These are phyloP conservation scores for Colletotrichum sp. DNA, from an alignment of 2,329 filamentous ascomycete species.

Conservation along the genomic window DNA sequence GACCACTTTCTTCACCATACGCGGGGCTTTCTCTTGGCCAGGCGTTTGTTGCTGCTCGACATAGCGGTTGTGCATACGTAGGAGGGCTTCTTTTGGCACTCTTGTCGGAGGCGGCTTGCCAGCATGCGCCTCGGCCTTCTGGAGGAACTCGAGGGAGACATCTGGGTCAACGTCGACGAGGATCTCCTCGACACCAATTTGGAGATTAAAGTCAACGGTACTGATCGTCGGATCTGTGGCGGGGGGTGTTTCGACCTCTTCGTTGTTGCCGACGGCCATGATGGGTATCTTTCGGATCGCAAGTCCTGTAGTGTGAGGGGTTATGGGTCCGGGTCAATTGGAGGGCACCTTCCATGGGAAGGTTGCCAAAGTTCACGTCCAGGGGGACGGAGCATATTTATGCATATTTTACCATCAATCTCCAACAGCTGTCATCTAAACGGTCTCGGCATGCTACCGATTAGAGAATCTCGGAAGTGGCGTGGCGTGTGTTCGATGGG, in stretches of 20 bases:
- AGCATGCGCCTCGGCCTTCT: slow-evolving; percentile 23
- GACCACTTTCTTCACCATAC: slow-evolving; percentile 28
- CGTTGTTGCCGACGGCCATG: not conserved
- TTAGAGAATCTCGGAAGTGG: not conserved
- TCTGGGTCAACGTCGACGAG: slow-evolving; percentile 26
- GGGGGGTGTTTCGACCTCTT: not conserved
- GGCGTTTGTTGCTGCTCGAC: slow-evolving; percentile 16
- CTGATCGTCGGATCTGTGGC: slow-evolving; percentile 4
- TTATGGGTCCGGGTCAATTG: too few species aligned
- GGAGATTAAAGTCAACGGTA: slow-evolving; percentile 20
- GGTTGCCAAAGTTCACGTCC: too few species aligned
- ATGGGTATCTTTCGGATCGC: not conserved
- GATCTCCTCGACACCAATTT: slow-evolving; percentile 24
- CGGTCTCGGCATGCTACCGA: not conserved
- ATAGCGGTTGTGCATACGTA: slow-evolving; percentile 24
- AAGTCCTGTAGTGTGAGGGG: not conserved
- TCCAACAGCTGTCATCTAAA: fast-evolving
- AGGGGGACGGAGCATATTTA: not conserved
- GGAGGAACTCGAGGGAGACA: slow-evolving; percentile 24
- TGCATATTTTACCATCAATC: not conserved
- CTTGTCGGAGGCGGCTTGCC: slow-evolving; percentile 23
- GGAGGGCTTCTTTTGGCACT: slow-evolving; percentile 9
- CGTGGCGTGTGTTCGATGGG: not conserved
- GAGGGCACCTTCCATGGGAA: not conserved
- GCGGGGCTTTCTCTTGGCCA: slow-evolving; percentile 16